Evolutionary conservation across 495 filamentous ascomycete genomes (phyloP), one percentile per base, ranked within the genome.

Genomic region (Tuber umbilicatum): DNA sequence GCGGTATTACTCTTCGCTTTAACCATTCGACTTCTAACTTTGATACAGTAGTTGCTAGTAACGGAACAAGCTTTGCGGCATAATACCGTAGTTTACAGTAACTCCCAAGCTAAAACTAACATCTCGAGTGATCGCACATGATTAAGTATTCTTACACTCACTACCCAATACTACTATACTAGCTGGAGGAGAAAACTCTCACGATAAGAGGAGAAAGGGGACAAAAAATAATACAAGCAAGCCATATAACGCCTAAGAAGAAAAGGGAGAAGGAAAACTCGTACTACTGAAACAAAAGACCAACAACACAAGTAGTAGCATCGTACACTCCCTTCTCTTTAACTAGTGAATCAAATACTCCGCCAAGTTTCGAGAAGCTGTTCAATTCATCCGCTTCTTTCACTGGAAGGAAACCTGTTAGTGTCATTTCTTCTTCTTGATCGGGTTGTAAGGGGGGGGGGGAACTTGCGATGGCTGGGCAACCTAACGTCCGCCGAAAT

Each of bases 401-500:
- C 69, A 72, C 77, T 78, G 5, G 5, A 17, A 43, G 12, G 21
- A 5, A 67, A 19, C 21, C 17, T n/a, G 17, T 7, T 27, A 12
- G 35, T 67, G 40, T 43, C 38, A 5, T 19, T 37, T 27, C 21
- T 41, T 35, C 14, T 43, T 6, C 50, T 31, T 7, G 12, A 16
- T 23, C 2, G 6, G 2, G 43, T 21, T 67, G 37, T 0, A n/a
- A 72, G 55, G 12, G 9, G 69, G 39, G 39, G 39, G 38, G 50
- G 31, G n/a, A 70, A 74, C 79, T 70, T 80, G 84, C 83, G 75
- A 17, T 81, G 23, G 27, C 73, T 45, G 38, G 70, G 78, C 1
- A 81, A 70, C 39, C 75, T 75, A 31, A 76, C 79, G 40, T 81
- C 79, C 12, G 78, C 79, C 12, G 39, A 55, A 14, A 81, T 23